Evolutionary conservation across 192 early-diverging fungal genomes (phyloP).

Genomic region (Coemansia umbellata): DNA sequence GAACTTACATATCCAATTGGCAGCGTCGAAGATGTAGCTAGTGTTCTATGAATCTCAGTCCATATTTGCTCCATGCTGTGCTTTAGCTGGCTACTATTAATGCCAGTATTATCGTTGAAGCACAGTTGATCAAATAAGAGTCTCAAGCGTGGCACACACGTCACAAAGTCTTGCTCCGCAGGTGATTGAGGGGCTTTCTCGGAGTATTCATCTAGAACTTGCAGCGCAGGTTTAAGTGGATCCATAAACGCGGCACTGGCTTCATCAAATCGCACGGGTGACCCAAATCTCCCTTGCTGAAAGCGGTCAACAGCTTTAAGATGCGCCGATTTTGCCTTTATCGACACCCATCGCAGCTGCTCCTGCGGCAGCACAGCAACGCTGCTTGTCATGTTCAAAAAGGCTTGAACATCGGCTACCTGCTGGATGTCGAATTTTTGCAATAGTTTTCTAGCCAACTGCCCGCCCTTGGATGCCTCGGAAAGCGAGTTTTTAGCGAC

Average conservation of each 20-base stretch:
- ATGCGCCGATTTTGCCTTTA: conserved; percentile 21
- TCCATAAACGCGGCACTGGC: background rate
- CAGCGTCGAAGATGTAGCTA: conserved; percentile 4
- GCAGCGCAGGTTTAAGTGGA: conserved; percentile 2
- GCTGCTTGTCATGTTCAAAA: conserved; percentile 6
- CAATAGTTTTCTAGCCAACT: conserved; percentile 4
- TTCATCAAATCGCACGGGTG: background rate
- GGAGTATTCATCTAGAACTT: conserved; percentile 13
- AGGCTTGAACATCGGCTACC: conserved; percentile 15
- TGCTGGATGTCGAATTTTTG: conserved; percentile 2
- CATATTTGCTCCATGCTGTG: conserved; percentile 13
- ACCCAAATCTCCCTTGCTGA: conserved; percentile 1
- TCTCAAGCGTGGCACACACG: conserved; percentile 1
- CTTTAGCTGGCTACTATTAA: background rate
- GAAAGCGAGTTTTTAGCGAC: conserved; percentile 25
- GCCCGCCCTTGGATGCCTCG: background rate
- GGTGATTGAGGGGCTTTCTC: background rate
- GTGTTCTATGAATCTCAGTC: conserved; percentile 15
- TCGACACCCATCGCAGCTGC: conserved; percentile 17
- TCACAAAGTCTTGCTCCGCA: conserved; percentile 13
- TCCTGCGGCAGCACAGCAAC: conserved; percentile 28
- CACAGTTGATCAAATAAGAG: conserved; percentile 14
- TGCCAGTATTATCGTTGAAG: background rate
- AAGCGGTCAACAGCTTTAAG: conserved; percentile 1
- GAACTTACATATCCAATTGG: conserved; percentile 9